Percentiles rank a stretch among this genome's conserved stretches.
These are phyloP conservation scores for Raphanus raphanistrum DNA, from an alignment of 345 rosid species.

Conservation along the genomic window DNA sequence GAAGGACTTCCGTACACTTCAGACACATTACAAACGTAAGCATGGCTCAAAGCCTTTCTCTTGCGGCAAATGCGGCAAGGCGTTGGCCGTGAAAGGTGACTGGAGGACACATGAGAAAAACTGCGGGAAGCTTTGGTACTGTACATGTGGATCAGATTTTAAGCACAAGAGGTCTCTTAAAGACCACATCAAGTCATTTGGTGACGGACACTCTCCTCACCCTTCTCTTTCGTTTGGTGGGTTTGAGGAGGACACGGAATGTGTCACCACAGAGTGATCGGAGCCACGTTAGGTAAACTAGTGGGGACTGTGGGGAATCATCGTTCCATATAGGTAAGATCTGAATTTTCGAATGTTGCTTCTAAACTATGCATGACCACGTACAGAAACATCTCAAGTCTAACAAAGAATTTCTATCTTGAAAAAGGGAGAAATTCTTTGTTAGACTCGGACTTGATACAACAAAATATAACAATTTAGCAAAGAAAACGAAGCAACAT, in stretches of 20 bases:
- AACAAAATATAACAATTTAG: background rate
- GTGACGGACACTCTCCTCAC: conserved; percentile 70
- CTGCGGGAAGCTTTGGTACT: conserved; percentile 97
- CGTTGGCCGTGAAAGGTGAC: conserved; percentile 90
- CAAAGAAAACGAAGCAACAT: conserved; percentile 30
- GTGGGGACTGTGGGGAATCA: background rate
- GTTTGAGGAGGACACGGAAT: conserved; percentile 38
- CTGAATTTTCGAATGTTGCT: conserved; percentile 39
- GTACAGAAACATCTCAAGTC: conserved; percentile 35
- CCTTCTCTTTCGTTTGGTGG: conserved; percentile 29
- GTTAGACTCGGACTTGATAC: conserved; percentile 42
- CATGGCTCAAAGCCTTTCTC: conserved; percentile 92
- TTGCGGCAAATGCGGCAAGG: conserved; percentile 90
- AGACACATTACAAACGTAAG: conserved; percentile 96
- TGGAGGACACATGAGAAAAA: conserved; percentile 99
- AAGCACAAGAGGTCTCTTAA: conserved; percentile 96
- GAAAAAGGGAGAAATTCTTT: conserved; percentile 39
- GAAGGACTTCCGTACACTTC: conserved; percentile 93
- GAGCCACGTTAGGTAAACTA: conserved; percentile 10
- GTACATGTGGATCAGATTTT: conserved; percentile 92
- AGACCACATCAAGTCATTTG: conserved; percentile 87
- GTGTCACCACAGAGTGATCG: conserved; percentile 35
- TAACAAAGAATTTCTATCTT: conserved; percentile 39
- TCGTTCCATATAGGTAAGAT: conserved; percentile 25
- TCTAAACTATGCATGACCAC: background rate